Conservation (phyloP, 2,329 filamentous ascomycete genomes). For the Penicillium sp. region DNA sequence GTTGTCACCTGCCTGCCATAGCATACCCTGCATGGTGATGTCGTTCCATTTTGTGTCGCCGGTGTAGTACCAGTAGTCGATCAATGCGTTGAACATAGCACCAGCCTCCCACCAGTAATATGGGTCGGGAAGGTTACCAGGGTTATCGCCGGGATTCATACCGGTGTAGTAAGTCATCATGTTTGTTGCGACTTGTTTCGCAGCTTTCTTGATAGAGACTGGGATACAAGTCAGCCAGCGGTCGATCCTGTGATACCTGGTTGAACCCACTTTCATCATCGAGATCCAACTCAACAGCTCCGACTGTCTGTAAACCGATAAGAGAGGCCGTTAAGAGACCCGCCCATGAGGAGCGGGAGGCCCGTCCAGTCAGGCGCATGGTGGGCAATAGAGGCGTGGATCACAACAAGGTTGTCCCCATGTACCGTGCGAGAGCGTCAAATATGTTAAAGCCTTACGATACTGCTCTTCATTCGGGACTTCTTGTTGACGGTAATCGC, state of each 20-base stretch:
- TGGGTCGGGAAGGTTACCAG: conserved; percentile 49
- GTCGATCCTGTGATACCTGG: neutral
- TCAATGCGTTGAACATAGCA: conserved; percentile 39
- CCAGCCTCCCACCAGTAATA: conserved; percentile 46
- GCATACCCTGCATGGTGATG: conserved; percentile 33
- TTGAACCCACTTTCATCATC: conserved; percentile 10
- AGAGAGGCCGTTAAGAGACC: conserved; percentile 14
- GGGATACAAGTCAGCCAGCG: neutral
- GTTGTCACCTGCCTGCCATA: conserved; percentile 37
- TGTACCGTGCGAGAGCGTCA: neutral
- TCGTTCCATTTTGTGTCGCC: conserved; percentile 40
- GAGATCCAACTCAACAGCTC: conserved; percentile 17
- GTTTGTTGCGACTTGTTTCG: conserved; percentile 42
- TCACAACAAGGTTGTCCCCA: neutral
- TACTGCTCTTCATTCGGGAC: neutral
- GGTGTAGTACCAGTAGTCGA: conserved; percentile 44
- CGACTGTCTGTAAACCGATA: conserved; percentile 12
- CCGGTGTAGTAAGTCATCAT: conserved; percentile 52
- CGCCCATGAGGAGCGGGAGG: conserved; percentile 15
- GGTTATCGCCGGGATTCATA: conserved; percentile 45
- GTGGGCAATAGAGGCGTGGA: neutral
- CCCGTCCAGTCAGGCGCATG: conserved; percentile 13
- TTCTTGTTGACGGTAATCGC: too few relatives aligned
- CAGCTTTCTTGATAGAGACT: conserved; percentile 47
- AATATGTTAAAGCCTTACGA: neutral